These are phyloP conservation scores for Clavispora phyllophila DNA, from an alignment of 805 yeast species.

Conservation along the genomic window DNA sequence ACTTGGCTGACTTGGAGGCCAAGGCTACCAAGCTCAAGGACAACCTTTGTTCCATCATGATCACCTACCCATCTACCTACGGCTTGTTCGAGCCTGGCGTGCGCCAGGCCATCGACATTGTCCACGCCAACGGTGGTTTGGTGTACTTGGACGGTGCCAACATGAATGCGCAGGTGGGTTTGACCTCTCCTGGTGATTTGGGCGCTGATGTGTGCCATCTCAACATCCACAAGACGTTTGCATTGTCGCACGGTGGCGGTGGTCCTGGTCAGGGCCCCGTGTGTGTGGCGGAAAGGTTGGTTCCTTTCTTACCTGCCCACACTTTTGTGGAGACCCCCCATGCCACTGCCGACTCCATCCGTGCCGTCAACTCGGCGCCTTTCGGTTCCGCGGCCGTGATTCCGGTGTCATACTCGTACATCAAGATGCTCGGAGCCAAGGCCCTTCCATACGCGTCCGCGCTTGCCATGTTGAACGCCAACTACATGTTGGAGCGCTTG, in stretches of 20 bases:
- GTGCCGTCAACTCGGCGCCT: slow-evolving; percentile 87
- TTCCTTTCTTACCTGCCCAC: slow-evolving; percentile 80
- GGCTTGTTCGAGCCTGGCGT: slow-evolving; percentile 95
- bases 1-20: slow-evolving; percentile 63
- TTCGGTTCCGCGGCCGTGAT: slow-evolving; percentile 92
- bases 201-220: slow-evolving; percentile 98
- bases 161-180: slow-evolving; percentile 98
- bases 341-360: slow-evolving; percentile 47
- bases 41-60: slow-evolving; percentile 85
- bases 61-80: slow-evolving; percentile 95
- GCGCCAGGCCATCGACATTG: slow-evolving; percentile 74
- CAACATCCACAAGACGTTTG: slow-evolving; percentile 94
- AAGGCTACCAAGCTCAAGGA: slow-evolving; percentile 69
- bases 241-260: slow-evolving; percentile 98
- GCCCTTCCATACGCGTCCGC: slow-evolving; percentile 85
- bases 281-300: slow-evolving; percentile 79
- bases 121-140: slow-evolving; percentile 86
- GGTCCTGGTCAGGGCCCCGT: slow-evolving; percentile 99
- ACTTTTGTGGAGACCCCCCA: slow-evolving; percentile 51
- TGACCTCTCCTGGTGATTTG: slow-evolving; percentile 94
- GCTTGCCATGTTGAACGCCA: slow-evolving; percentile 90
- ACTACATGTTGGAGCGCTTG: slow-evolving; percentile 84
- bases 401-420: slow-evolving; percentile 92
- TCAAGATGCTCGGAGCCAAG: slow-evolving; percentile 85
- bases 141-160: slow-evolving; percentile 98